Evolutionary conservation across 192 early-diverging fungal genomes (phyloP), one percentile per base, ranked within the genome.

Genomic region (Oehlia diaphana): DNA sequence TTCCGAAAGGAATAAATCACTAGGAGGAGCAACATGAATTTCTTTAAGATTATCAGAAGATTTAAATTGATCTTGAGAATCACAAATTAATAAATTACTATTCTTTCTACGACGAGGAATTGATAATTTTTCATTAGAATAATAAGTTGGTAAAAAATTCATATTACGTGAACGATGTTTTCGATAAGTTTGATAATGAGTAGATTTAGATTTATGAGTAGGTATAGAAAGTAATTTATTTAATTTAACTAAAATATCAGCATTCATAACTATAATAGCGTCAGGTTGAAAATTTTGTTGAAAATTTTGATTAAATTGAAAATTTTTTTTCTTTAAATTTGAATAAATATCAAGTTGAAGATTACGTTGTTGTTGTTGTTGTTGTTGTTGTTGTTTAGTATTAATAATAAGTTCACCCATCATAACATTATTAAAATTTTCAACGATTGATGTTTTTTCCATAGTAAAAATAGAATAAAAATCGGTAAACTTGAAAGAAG

Each of bases 1-100:
- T 69, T 31, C 37, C 37, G 28, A 31, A n/a, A 69, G 67, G 37
- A 69, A 69, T 39, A 69, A 12, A 69, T 69, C 67, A 37, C 67
- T n/a, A 37, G 67, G 67, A n/a, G 67, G 31, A 3, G 67, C 67
- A 9, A 69, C 67, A n/a, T 37, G 7, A 69, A 69, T 3, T 19
- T 69, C 67, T 14, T 16, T 21, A 58, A 7, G 4, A 21, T 21
- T 21, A 0, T 58, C 16, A 58, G 16, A 3, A 21, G 14, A 21
- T 58, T 58, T 58, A 6, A 58, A 7, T 58, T 58, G 16, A 21
- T 21, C 16, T 21, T 58, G 53, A 58, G 53, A 58, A 21, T 58
- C 53, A 58, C 53, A 58, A 58, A 58, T 58, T 58, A 58, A 58
- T 4, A 58, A 58, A 19, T 37, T 37, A 37, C 16, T 58, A 21